A percentile compares a stretch with the other conserved stretches of the same genome.
Evolutionary conservation across 345 rosid species (phyloP).

Genomic region (Psidium friedrichsthalianum): DNA sequence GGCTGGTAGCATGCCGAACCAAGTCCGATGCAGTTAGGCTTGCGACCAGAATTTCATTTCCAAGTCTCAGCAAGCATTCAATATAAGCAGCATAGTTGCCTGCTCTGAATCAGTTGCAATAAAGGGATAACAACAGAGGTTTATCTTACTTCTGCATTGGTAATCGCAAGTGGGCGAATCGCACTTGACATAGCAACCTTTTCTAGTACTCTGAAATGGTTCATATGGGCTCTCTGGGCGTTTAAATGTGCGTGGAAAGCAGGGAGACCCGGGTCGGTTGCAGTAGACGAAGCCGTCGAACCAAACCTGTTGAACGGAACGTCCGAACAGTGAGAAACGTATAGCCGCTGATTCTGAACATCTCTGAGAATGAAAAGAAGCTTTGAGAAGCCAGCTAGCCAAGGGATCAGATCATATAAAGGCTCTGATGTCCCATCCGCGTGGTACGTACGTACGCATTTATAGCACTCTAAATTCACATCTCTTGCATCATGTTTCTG

Average conservation of each 20-base stretch:
- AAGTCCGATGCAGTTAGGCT: not conserved
- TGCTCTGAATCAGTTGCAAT: not conserved
- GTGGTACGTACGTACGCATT: too few species aligned
- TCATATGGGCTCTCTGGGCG: not conserved
- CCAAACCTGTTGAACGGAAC: not conserved
- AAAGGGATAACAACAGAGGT: not conserved
- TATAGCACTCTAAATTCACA: not conserved
- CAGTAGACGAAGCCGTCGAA: not conserved
- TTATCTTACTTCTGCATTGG: not conserved
- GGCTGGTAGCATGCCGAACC: conserved; percentile 5
- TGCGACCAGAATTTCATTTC: not conserved
- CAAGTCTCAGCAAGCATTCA: not conserved
- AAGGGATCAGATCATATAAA: not conserved
- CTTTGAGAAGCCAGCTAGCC: not conserved
- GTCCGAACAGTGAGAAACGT: not conserved
- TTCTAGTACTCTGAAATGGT: not conserved
- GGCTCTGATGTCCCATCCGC: too few species aligned
- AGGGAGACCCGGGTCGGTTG: not conserved
- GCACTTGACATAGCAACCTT: not conserved
- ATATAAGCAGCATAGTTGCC: not conserved
- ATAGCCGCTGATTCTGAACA: not conserved
- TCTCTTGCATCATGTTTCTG: not conserved
- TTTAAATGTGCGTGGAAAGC: not conserved
- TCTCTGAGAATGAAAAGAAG: not conserved
- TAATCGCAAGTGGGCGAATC: not conserved